Evolutionary conservation across 169 alveolate genomes (phyloP), one percentile per base, ranked within the genome.

Genomic region (Eimeria praecox): DNA sequence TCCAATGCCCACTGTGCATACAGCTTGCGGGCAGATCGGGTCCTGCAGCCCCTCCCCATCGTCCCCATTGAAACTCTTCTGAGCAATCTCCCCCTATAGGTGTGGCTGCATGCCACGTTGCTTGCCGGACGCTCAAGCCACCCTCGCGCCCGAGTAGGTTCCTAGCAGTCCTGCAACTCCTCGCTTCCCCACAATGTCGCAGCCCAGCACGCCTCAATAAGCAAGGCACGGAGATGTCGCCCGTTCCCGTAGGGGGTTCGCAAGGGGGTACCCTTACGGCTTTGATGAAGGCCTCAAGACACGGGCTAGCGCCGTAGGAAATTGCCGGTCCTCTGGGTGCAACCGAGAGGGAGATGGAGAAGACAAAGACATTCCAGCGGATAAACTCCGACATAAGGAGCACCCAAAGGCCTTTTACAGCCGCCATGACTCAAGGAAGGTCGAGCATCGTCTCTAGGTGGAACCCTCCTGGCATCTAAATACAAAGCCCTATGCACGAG

Each of bases 321-420:
- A 42, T 14, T 35, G 24, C 52, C n/a, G 35, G 56, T 24, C 54
- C 38, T 42, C 56, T 77, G 20, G 42, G 77, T n/a, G 92, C 42
- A n/a, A 85, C 77, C 56, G 92, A 30, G 78, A 85, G 49, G 24
- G 92, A 30, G 22, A n/a, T 52, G 27, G 71, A 12, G 77, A 56
- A 54, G 78, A 24, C 54, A 33, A 66, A 85, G 16, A 38, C 73
- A 4, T 16, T 35, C 44, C 73, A 56, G 40, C 54, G 42, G 44
- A 35, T 8, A 40, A 54, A 35, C 75, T 56, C 78, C 33, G 42
- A 44, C 40, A 54, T 6, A 18, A 56, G 42, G 40, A 85, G 24
- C 27, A 18, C 33, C 92, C 92, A 35, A 35, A 85, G 77, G 92
- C 77, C n/a, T 46, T 30, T 56, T 35, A 85, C 62, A 85, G 92